Conservation (phyloP, 140 eudicot genomes). For the Bidens hawaiensis region DNA sequence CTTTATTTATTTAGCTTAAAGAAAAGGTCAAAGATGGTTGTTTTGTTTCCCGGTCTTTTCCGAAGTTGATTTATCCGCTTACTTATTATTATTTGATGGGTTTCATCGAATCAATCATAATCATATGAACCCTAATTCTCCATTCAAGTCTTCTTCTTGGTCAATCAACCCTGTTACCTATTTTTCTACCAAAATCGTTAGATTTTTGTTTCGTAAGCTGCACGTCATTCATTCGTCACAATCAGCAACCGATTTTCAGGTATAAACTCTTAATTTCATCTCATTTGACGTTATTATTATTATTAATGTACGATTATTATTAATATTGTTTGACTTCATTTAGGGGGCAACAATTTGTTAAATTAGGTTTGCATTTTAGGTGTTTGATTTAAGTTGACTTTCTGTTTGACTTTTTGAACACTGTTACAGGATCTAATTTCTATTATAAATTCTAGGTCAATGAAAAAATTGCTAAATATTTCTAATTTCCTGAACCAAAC, state of each 20-base stretch:
- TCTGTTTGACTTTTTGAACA: too few species aligned
- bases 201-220: conserved; percentile 9
- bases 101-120: too few species aligned
- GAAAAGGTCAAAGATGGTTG: neutral
- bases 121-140: too few species aligned
- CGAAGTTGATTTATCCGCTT: conserved; percentile 29
- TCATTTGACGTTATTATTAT: conserved; percentile 3
- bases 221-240: conserved; percentile 11
- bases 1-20: too few species aligned
- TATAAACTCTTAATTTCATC: neutral
- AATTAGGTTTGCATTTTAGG: neutral
- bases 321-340: too few species aligned
- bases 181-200: neutral
- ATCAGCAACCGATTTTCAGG: conserved; percentile 15
- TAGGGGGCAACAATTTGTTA: neutral
- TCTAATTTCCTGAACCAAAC: too few species aligned
- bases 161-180: conserved; percentile 17
- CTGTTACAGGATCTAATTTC: conserved; percentile 7
- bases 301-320: too few species aligned
- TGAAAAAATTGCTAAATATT: too few species aligned
- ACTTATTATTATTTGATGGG: conserved; percentile 22
- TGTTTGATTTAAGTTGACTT: conserved; percentile 4
- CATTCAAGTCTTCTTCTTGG: conserved; percentile 16
- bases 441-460: neutral
- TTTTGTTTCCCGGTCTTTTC: conserved; percentile 26